These are phyloP conservation scores for Thelephora aurantiotincta DNA, from an alignment of 768 basidiomycete species.

Conservation along the genomic window DNA sequence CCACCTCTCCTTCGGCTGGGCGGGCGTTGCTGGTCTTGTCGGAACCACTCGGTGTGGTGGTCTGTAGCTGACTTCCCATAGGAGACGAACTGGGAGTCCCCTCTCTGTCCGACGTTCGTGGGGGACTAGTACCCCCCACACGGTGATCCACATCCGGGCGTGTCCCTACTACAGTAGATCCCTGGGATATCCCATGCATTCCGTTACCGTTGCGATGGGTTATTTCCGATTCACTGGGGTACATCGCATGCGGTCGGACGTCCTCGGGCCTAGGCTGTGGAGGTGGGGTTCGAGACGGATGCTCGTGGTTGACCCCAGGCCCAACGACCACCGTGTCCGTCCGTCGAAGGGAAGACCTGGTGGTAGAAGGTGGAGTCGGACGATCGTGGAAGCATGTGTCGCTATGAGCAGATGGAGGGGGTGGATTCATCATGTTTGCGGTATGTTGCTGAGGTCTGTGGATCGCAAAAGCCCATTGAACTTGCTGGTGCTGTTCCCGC, in stretches of 20 bases:
- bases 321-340: neutral
- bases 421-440: neutral
- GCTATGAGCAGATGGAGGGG: neutral
- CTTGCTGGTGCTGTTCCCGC: constrained; percentile 1
- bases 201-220: no score
- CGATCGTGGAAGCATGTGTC: constrained; percentile 1
- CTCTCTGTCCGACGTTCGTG: no score
- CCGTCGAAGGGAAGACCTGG: neutral
- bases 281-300: neutral
- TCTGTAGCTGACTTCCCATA: constrained; percentile 6
- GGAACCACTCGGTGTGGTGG: constrained; percentile 12
- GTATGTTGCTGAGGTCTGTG: constrained; percentile 8
- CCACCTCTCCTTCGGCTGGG: constrained; percentile 23
- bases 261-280: neutral
- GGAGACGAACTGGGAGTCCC: no score
- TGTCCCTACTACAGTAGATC: no score
- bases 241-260: neutral
- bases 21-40: constrained; percentile 9
- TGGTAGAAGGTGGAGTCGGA: neutral
- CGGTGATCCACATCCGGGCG: no score
- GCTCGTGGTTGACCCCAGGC: neutral
- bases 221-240: no score
- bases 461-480: constrained; percentile 11
- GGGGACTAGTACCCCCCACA: no score
- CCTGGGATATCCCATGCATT: no score